Evolutionary conservation across 2,329 filamentous ascomycete genomes (phyloP), one percentile per base, ranked within the genome.

Genomic region (Ustulina deusta): DNA sequence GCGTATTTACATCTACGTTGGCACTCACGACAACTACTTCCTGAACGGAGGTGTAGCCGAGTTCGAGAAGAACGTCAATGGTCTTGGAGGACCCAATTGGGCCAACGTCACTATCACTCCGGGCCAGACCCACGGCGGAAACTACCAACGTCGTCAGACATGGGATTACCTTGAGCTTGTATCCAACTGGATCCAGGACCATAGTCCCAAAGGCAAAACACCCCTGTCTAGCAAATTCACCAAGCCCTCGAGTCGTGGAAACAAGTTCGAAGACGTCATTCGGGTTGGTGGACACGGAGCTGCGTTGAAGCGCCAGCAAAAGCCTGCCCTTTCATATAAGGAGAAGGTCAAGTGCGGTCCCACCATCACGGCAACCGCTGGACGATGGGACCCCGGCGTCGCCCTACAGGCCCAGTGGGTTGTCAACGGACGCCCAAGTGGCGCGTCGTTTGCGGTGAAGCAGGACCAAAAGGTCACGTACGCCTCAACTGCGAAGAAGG

Each of bases 101-200:
- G 72, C 72, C 56, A 74, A 74, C 42, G 60, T 74, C 55, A 74
- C 72, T 7, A 68, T 74, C 29, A 42, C 65, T 27, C 44, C 57
- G 0, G 69, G 65, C 5, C 59, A 70, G 38, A 63, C 40, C 0
- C 72, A 74, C 40, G 71, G 72, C n/a, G 72, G 72, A 13, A 69
- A 70, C 17, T 74, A 73, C 61, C 71, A 68, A 40, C 68, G 63
- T 4, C 67, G 63, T 22, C 60, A 64, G 15, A 69, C 65, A 2
- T 74, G 71, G 71, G 29, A 70, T n/a, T 74, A 73, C 32, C 66
- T 74, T n/a, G 63, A 69, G 61, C 59, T 73, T 25, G 69, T 72
- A 36, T 9, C 49, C 2, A 32, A 6, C 2, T 74, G 72, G 72
- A 44, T 74, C 25, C 20, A 29, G 6, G 71, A 70, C 17, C 72